phyloP scores from a whole-genome alignment of 2,329 filamentous ascomycete genomes.

The Leptodontidium sp. region DNA sequence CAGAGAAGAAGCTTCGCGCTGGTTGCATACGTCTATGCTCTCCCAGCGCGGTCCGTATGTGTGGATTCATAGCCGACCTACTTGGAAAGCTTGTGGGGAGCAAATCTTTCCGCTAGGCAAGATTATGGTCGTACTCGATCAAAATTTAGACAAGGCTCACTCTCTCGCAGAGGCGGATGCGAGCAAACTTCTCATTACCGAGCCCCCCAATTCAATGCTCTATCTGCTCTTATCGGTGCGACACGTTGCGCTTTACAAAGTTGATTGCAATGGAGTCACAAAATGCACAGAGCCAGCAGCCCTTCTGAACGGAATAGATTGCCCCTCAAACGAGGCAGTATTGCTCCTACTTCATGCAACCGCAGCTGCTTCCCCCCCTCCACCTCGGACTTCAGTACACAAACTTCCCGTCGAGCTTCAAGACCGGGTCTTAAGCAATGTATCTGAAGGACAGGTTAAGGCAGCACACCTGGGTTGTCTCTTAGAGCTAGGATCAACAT shows the following conservation, averaged over 20 bases:
- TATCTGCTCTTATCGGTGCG: constrained; percentile 8
- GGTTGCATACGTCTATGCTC: constrained; percentile 2
- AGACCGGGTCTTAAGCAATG: constrained; percentile 27
- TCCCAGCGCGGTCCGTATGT: neutral
- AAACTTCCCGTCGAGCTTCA: constrained; percentile 29
- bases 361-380: neutral
- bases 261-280: neutral
- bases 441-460: constrained; percentile 27
- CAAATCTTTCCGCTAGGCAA: neutral
- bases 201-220: neutral
- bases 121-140: neutral
- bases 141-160: neutral
- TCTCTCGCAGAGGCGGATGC: neutral
- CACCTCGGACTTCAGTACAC: constrained; percentile 17
- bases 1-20: neutral
- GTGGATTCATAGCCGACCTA: neutral
- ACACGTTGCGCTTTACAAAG: neutral
- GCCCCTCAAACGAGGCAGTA: neutral
- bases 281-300: neutral
- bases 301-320: constrained; percentile 2
- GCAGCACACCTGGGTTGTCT: constrained; percentile 26
- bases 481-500: constrained; percentile 11
- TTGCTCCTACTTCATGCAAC: neutral
- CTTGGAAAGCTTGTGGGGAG: neutral
- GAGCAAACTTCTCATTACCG: too few relatives aligned